A percentile compares a stretch with the other conserved stretches of the same genome.
Conservation (phyloP, 2,329 filamentous ascomycete genomes). For the Trichoderma breve region DNA sequence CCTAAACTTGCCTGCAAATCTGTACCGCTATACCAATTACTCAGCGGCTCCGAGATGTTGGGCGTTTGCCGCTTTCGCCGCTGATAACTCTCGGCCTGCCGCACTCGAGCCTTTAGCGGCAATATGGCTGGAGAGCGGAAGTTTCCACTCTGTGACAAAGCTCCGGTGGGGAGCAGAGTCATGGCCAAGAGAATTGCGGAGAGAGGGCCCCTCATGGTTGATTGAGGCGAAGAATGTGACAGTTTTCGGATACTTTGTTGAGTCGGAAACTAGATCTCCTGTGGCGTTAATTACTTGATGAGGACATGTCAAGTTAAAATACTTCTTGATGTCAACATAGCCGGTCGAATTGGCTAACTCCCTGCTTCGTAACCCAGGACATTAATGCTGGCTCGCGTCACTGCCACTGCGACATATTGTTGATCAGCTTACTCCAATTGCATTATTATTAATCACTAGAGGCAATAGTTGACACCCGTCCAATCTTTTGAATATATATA, state of each 20-base stretch:
- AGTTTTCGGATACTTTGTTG: not conserved
- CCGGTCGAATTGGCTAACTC: not conserved
- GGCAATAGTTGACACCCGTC: not conserved
- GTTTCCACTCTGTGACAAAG: not conserved
- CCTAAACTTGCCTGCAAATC: not conserved
- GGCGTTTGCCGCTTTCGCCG: conserved; percentile 14
- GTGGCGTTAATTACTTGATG: not conserved
- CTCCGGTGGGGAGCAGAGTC: not conserved
- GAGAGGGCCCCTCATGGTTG: not conserved
- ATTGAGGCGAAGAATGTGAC: not conserved
- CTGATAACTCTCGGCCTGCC: not conserved
- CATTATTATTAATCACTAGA: conserved; percentile 6
- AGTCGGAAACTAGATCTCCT: not conserved
- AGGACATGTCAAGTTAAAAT: not conserved
- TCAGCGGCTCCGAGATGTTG: not conserved
- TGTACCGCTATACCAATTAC: not conserved
- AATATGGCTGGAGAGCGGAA: not conserved
- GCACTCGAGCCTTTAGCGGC: not conserved
- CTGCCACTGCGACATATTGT: not conserved
- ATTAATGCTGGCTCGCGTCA: not conserved
- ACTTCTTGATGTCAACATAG: not conserved
- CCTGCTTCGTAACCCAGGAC: not conserved
- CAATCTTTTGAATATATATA: not conserved
- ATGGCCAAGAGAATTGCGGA: not conserved
- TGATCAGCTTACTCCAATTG: not conserved